These are phyloP conservation scores for Colletotrichum eremochloae DNA, from an alignment of 2,329 filamentous ascomycete species.

Conservation along the genomic window DNA sequence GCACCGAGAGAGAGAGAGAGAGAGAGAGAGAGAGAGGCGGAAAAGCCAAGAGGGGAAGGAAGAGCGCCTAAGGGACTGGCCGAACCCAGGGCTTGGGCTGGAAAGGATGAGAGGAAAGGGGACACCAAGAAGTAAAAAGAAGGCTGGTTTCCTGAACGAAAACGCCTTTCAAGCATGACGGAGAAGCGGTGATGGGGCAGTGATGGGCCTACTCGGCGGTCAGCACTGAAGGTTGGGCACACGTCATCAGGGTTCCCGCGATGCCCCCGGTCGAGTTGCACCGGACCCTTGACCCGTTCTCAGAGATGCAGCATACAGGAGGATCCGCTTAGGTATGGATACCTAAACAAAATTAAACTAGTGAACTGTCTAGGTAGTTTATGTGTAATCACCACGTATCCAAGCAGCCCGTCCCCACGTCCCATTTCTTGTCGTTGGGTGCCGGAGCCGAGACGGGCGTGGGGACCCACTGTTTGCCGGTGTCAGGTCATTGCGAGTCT, in stretches of 20 bases:
- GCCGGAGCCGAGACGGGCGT: constrained; percentile 36
- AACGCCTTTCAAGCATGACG: too few relatives aligned
- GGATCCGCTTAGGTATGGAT: background rate
- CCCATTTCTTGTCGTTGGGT: background rate
- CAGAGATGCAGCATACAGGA: background rate
- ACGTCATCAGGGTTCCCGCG: constrained; percentile 31
- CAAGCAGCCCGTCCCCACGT: background rate
- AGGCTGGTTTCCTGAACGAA: constrained; percentile 8
- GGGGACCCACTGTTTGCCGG: constrained; percentile 36
- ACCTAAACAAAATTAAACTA: background rate
- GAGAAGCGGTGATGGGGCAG: background rate
- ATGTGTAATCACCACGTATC: too few relatives aligned
- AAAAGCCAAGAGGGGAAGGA: constrained; percentile 11
- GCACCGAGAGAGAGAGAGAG: too few relatives aligned
- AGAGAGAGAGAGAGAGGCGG: background rate
- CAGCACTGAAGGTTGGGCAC: background rate
- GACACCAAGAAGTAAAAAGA: background rate
- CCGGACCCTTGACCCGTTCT: background rate
- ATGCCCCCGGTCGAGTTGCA: background rate
- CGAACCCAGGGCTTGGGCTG: background rate
- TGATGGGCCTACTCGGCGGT: constrained; percentile 1
- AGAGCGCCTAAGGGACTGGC: background rate
- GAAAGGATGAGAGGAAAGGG: background rate
- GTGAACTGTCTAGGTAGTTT: too few relatives aligned
- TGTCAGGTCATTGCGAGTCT: constrained; percentile 13